phyloP scores from a whole-genome alignment of 805 yeast genomes.

The Yamadazyma philogaea region DNA sequence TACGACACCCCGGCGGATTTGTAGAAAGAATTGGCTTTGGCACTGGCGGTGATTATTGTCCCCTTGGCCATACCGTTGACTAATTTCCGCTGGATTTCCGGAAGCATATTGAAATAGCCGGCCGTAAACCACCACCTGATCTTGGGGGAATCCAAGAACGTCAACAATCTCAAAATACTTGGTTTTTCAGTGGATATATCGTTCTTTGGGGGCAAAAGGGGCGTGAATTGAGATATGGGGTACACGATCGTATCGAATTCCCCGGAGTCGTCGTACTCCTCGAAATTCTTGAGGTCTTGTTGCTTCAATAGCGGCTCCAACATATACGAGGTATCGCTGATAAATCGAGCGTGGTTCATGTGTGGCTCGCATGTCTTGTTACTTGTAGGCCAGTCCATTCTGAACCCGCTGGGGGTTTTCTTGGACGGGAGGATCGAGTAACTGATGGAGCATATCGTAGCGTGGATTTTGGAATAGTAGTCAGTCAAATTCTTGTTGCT shows the following conservation, averaged over 20 bases:
- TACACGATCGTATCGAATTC: conserved; percentile 65
- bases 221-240: conserved; percentile 90
- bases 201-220: conserved; percentile 59
- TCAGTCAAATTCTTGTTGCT: conserved; percentile 55
- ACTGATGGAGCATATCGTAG: conserved; percentile 65
- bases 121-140: conserved; percentile 88
- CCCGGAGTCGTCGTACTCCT: conserved; percentile 31
- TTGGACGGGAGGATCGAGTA: conserved; percentile 54
- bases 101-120: conserved; percentile 91
- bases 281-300: conserved; percentile 28
- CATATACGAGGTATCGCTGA: conserved; percentile 52
- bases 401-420: conserved; percentile 46
- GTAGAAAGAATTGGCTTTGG: conserved; percentile 91
- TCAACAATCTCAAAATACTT: conserved; percentile 58
- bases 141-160: conserved; percentile 51
- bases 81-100: conserved; percentile 60
- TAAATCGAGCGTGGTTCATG: conserved; percentile 47
- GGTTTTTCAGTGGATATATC: conserved; percentile 76
- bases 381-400: conserved; percentile 69
- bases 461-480: conserved; percentile 71
- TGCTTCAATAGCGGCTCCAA: conserved; percentile 60
- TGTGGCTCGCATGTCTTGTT: conserved; percentile 70
- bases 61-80: conserved; percentile 60
- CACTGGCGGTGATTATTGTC: conserved; percentile 83
- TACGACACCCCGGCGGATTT: conserved; percentile 78